A percentile compares a stretch with the other conserved stretches of the same genome.
phyloP scores from a whole-genome alignment of 345 rosid species.

The Bretschneidera sinensis region DNA sequence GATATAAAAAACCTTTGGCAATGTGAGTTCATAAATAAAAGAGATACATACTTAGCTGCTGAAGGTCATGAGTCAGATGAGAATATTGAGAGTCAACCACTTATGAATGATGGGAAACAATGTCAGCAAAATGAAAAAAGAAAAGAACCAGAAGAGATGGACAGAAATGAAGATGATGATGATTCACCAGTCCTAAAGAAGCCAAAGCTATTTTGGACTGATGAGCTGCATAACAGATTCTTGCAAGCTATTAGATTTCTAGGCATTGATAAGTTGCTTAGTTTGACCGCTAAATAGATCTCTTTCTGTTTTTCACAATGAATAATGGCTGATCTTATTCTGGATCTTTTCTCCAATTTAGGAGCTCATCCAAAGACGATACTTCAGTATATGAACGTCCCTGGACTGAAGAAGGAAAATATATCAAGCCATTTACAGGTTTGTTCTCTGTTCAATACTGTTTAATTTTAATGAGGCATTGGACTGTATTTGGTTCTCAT shows the following conservation, averaged over 20 bases:
- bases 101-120: conserved; percentile 7
- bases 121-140: conserved; percentile 15
- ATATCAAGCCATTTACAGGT: too few relatives aligned
- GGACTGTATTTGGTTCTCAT: too few relatives aligned
- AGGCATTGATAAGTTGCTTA: conserved; percentile 28
- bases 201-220: conserved; percentile 35
- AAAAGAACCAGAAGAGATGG: conserved; percentile 18
- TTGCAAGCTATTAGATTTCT: conserved; percentile 26
- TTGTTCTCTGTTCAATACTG: too few relatives aligned
- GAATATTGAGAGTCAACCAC: conserved; percentile 11
- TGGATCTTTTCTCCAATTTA: too few relatives aligned
- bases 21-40: conserved; percentile 20
- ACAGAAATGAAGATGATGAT: not conserved
- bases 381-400: too few relatives aligned
- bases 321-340: too few relatives aligned
- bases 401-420: too few relatives aligned
- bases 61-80: conserved; percentile 16
- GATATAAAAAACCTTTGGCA: conserved; percentile 45
- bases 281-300: not conserved
- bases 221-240: conserved; percentile 35
- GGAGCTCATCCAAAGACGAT: not conserved
- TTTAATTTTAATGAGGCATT: too few relatives aligned
- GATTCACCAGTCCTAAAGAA: conserved; percentile 20
- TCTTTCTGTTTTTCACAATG: too few relatives aligned
- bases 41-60: not conserved